Base-by-base conservation (phyloP, 2,329 filamentous ascomycete genomes). In the Botrytis fragariae region DNA sequence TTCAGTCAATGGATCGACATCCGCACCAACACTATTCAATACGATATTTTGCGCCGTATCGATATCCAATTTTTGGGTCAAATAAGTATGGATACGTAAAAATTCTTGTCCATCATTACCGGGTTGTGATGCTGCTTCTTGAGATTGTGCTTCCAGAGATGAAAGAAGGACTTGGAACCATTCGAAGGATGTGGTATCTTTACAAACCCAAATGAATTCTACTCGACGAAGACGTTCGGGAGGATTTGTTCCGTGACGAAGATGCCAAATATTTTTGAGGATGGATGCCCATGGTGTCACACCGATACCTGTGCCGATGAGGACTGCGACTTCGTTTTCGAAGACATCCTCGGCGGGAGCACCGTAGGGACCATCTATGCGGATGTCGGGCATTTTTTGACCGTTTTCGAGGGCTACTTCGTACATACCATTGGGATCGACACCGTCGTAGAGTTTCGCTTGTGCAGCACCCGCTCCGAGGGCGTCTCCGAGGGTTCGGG, bases 171-270 rank as follows among this genome's bases (percentile, higher is more conserved):
- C 94, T 82, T 99, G 96, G 86, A 99, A 98, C 96, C 96, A 99
- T 84, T 98, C 96, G 80, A 99, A 99, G 0, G 95, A 97, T 48
- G 89, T 92, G 0, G 95, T 97, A 80, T 98, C 95, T 82, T 93
- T 96, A 88, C 95, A 98, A 69, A 98, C 92, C 96, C 96, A 99
- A 85, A 99, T 97, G 84, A 99, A 99, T 83, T 99, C 96, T 45
- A 99, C 95, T 82, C 96, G 92, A 74, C 94, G 93, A 64, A 99
- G 91, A 80, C 95, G 93, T 68, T 89, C 90, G 1, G 95, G 95
- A 37, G 95, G 93, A 85, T 98, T 96, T 12, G 95, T 95, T 25
- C 91, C 90, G 76, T 96, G 92, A 76, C 96, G 94, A 80, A 97
- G 87, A 82, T 99, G 95, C 93, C 95, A 99, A 83, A 99, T 98